phyloP scores from a whole-genome alignment of 192 early-diverging fungal species.

The Backusella parvicylindrica region DNA sequence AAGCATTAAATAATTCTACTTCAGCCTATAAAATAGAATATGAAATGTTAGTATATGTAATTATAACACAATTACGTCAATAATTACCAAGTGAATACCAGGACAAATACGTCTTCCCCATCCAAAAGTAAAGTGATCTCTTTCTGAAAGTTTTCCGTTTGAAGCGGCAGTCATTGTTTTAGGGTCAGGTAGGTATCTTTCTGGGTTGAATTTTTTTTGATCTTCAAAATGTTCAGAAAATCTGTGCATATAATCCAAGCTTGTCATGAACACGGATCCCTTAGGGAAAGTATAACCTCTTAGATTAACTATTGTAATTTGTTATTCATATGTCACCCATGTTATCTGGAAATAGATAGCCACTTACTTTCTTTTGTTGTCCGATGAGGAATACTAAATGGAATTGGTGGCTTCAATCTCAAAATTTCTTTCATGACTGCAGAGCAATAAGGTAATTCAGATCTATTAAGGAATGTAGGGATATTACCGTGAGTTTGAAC shows the following conservation, averaged over 20 bases:
- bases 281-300: constrained; percentile 48
- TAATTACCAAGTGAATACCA: background rate
- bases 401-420: background rate
- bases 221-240: constrained; percentile 31
- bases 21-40: background rate
- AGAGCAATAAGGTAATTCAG: background rate
- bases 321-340: background rate
- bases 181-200: constrained; percentile 26
- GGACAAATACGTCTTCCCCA: constrained; percentile 5
- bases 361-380: constrained; percentile 4
- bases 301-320: background rate
- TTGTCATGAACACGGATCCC: constrained; percentile 40
- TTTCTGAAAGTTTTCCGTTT: constrained; percentile 7
- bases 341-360: background rate
- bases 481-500: background rate
- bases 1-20: constrained; percentile 6
- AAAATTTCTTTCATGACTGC: constrained; percentile 3
- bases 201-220: constrained; percentile 47
- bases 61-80: background rate
- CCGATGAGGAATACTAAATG: background rate
- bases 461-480: background rate
- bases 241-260: constrained; percentile 44
- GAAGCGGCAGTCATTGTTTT: constrained; percentile 9
- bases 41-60: background rate
- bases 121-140: constrained; percentile 16